Evolutionary conservation across 2,329 filamentous ascomycete species (phyloP), one percentile per base, ranked within the genome.

Genomic region (Xylariomycetidae sp.): DNA sequence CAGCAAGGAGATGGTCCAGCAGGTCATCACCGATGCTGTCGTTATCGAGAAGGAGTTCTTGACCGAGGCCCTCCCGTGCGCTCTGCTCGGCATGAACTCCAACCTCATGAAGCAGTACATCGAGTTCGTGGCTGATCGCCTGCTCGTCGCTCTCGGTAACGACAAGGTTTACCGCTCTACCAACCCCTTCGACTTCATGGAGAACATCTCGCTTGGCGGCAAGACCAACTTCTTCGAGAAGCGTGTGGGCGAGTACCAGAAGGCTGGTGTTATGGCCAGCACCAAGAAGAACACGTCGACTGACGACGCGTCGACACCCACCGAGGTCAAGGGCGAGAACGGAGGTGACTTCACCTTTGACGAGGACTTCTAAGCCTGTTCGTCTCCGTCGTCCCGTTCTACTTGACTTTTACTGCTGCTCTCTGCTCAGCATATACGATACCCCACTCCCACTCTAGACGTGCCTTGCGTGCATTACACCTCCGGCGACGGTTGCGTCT

Each of bases 141-240:
- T 98, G 22, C 78, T 98, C 22, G 72, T 96, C 38, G 82, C 92
- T 19, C 84, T 98, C 29, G 92, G 92, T 56, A 95, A 95, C 65
- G 76, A 85, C 53, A 96, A 95, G 75, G 74, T 85, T 54, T 98
- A 94, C 79, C 85, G 92, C 59, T 72, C 83, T 17, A 77, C 82
- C 61, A 98, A 98, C 71, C 92, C 92, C 60, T 98, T 98, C 62
- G 92, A 98, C 74, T 98, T 98, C 67, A 98, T 98, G 92, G 92
- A 98, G 76, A 95, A 95, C 69, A 98, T 98, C 65, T 96, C 92
- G 15, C 77, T 98, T 9, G 86, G 88, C 32, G 92, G 92, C 66
- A 98, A 98, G 85, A 98, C 92, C 62, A 98, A 98, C 80, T 98
- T 98, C 79, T 98, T 98, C 63, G 92, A 98, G 83, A 98, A 98